A percentile compares a stretch with the other conserved stretches of the same genome.
Conservation (phyloP, 225 moss, liverwort and hornwort species). For the Climacium dendroides region DNA sequence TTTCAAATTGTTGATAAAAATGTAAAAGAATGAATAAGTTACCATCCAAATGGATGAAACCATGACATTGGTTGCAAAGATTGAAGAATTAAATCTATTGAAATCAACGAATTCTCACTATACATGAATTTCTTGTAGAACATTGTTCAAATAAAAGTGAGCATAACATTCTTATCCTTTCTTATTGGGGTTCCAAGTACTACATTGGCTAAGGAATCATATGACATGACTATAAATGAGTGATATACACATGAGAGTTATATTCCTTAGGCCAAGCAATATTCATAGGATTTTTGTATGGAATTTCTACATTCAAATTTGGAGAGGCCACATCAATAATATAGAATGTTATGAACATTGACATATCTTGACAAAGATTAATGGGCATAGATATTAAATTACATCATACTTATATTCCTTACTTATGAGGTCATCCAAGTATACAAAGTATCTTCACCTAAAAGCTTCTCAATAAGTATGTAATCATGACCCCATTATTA, state of each 20-base stretch:
- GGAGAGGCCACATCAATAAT: too few relatives aligned
- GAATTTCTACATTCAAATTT: background rate
- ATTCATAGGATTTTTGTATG: rapidly evolving
- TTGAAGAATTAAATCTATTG: background rate
- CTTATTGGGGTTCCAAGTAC: background rate
- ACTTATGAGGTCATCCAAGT: background rate
- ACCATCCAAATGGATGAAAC: background rate
- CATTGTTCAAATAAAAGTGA: too few relatives aligned
- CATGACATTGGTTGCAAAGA: background rate
- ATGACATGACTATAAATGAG: background rate
- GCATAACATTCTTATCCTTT: background rate
- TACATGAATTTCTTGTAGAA: background rate
- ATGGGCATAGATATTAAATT: background rate
- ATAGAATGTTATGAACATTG: background rate
- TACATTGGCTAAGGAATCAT: rapidly evolving
- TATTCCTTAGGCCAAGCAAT: background rate
- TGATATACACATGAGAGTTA: too few relatives aligned
- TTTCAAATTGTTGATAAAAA: background rate
- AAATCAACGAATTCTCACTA: background rate
- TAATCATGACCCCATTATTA: background rate
- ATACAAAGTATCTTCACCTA: background rate
- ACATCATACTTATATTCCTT: too few relatives aligned
- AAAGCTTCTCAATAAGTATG: background rate
- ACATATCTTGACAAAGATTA: background rate
- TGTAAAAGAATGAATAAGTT: background rate